phyloP scores from a whole-genome alignment of 192 early-diverging fungal genomes.

The Umbelopsis sp. region DNA sequence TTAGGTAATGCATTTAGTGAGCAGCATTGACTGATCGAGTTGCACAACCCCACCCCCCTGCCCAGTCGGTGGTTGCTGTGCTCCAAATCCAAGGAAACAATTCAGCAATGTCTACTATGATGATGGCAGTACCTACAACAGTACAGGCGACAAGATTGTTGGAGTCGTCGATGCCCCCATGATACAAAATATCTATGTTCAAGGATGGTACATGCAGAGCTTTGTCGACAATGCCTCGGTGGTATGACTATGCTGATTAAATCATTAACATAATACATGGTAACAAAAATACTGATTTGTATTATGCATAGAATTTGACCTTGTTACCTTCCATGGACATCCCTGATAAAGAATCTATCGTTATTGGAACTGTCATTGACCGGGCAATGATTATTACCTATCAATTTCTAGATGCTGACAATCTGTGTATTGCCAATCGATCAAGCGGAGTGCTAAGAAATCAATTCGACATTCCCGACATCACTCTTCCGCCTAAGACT shows the following conservation, averaged over 20 bases:
- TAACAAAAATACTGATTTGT: background rate
- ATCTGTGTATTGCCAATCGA: constrained; percentile 16
- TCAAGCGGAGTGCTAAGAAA: constrained; percentile 31
- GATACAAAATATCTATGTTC: constrained; percentile 22
- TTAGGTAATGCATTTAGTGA: no score
- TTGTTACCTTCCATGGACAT: constrained; percentile 23
- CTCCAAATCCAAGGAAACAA: constrained; percentile 28
- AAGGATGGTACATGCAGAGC: constrained; percentile 31
- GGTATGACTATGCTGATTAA: background rate
- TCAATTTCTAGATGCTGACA: constrained; percentile 26
- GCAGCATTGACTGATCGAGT: no score
- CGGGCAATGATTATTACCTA: constrained; percentile 29
- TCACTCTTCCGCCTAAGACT: constrained; percentile 26
- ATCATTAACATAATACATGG: background rate
- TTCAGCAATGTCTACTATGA: constrained; percentile 26
- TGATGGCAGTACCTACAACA: constrained; percentile 19
- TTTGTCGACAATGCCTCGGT: constrained; percentile 35
- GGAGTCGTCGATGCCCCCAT: constrained; percentile 27
- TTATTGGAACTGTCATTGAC: constrained; percentile 24
- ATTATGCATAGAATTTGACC: constrained; percentile 30
- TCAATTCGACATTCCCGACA: constrained; percentile 25
- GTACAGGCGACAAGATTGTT: constrained; percentile 22
- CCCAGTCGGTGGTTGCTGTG: constrained; percentile 39
- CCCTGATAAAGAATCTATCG: constrained; percentile 28
- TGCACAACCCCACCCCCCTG: background rate